Conservation (phyloP, 73 alveolate species). For the Tetrahymena elliotti region DNA sequence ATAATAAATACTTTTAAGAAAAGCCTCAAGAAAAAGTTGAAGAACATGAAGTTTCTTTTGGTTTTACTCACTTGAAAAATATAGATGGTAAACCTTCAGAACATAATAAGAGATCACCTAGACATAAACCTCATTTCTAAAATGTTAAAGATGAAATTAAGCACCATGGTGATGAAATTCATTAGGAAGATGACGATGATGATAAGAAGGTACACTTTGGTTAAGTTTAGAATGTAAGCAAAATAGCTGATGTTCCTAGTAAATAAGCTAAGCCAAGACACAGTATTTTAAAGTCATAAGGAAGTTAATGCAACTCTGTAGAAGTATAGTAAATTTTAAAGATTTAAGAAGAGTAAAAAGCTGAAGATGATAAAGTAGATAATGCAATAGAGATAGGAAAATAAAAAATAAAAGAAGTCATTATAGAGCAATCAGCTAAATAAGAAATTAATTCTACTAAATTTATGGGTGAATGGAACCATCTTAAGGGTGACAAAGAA, state of each 20-base stretch:
- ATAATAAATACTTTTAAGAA: not conserved
- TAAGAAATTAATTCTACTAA: not conserved
- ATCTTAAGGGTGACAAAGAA: not conserved
- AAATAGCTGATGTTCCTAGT: not conserved
- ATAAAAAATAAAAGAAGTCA: not conserved
- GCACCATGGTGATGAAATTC: not conserved
- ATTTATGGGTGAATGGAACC: not conserved
- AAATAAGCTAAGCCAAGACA: not conserved
- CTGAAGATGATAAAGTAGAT: not conserved
- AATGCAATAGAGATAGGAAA: not conserved
- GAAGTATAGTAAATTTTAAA: not conserved
- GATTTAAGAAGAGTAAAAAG: not conserved
- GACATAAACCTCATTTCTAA: not conserved
- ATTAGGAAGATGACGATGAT: not conserved
- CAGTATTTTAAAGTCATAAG: not conserved
- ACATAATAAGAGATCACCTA: not conserved
- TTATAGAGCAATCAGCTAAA: not conserved
- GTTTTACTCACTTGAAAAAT: not conserved
- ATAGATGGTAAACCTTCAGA: not conserved
- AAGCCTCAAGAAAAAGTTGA: not conserved
- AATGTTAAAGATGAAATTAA: not conserved
- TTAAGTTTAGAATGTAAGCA: not conserved
- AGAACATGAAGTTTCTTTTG: not conserved
- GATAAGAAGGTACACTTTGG: not conserved
- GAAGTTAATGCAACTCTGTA: not conserved